Evolutionary conservation across 345 rosid species (phyloP).

Genomic region (Bruguiera sexangula): DNA sequence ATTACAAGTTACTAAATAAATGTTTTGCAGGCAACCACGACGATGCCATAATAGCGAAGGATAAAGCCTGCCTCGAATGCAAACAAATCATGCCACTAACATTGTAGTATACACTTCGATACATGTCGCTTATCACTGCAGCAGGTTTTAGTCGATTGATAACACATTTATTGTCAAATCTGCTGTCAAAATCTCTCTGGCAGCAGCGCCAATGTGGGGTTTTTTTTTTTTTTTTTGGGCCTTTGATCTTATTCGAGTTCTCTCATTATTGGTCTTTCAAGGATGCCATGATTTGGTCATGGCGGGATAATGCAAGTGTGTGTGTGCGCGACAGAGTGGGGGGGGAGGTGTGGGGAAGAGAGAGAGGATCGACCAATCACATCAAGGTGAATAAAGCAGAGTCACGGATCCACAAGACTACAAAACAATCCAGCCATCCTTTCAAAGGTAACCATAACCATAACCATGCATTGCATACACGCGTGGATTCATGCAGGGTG

Average conservation of each 20-base stretch:
- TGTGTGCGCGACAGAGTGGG: neutral
- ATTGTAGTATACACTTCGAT: too few relatives aligned
- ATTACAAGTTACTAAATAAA: too few relatives aligned
- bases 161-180: too few relatives aligned
- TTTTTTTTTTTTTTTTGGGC: neutral
- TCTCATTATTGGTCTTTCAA: neutral
- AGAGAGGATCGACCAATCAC: constrained; percentile 23
- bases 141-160: too few relatives aligned
- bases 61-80: too few relatives aligned
- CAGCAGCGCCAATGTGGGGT: too few relatives aligned
- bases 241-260: neutral
- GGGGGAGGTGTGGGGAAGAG: neutral
- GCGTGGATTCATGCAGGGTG: neutral
- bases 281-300: neutral
- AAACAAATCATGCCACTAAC: too few relatives aligned
- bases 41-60: too few relatives aligned
- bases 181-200: too few relatives aligned
- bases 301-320: neutral
- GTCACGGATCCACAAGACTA: constrained; percentile 32
- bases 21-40: too few relatives aligned
- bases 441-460: constrained; percentile 13
- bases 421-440: constrained; percentile 27
- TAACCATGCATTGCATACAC: neutral
- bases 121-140: too few relatives aligned
- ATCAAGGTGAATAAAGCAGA: constrained; percentile 25